Conservation (phyloP, 2,329 filamentous ascomycete genomes). For the Alternaria gansuensis region DNA sequence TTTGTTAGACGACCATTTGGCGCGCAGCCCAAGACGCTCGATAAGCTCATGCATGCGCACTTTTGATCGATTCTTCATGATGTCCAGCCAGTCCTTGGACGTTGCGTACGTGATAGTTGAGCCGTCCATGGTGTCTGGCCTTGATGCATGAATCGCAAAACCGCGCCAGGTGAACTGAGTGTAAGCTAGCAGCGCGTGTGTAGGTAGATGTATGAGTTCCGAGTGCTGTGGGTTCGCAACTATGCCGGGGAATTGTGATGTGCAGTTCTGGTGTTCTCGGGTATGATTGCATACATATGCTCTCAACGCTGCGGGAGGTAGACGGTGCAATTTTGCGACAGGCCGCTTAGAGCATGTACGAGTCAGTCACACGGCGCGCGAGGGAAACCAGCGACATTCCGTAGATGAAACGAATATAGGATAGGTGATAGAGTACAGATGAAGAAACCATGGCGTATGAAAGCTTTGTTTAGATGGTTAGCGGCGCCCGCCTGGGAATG, state of each 20-base stretch:
- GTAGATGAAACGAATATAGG: conserved; percentile 14
- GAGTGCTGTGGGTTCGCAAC: conserved; percentile 5
- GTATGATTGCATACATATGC: conserved; percentile 27
- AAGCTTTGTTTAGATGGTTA: conserved; percentile 30
- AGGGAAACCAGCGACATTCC: conserved; percentile 13
- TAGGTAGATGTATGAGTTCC: conserved; percentile 1
- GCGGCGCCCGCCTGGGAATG: conserved; percentile 19
- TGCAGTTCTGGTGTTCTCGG: conserved; percentile 27
- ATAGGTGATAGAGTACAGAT: conserved; percentile 22
- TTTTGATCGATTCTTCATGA: conserved; percentile 50
- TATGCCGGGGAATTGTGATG: conserved; percentile 11
- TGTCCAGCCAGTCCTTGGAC: conserved; percentile 50
- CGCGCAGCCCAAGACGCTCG: conserved; percentile 46
- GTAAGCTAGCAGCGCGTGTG: background rate
- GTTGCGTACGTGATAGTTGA: conserved; percentile 42
- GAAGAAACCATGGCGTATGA: conserved; percentile 22
- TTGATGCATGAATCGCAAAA: conserved; percentile 21
- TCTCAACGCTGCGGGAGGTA: conserved; percentile 15
- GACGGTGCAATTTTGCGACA: conserved; percentile 12
- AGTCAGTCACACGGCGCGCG: conserved; percentile 5
- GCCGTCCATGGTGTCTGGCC: conserved; percentile 33
- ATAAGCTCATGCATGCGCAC: conserved; percentile 52
- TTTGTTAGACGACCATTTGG: conserved; percentile 52
- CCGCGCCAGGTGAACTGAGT: conserved; percentile 6
- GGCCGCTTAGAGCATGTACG: conserved; percentile 6